phyloP scores from a whole-genome alignment of 441 rosid species.

The Aquilaria agallochum region DNA sequence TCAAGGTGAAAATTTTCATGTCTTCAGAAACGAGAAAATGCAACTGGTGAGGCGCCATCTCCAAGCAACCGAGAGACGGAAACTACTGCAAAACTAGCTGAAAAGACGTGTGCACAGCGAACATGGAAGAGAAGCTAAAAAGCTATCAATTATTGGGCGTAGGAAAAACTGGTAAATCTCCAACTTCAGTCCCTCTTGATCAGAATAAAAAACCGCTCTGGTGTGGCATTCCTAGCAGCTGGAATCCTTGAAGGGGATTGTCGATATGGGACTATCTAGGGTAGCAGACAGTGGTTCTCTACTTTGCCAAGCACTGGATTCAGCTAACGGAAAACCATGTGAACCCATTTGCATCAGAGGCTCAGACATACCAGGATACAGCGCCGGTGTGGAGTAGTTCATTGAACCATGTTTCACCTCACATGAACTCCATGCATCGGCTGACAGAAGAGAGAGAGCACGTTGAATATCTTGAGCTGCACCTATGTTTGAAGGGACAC shows the following conservation, averaged over 20 bases:
- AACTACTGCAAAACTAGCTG: too few relatives aligned
- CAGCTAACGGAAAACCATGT: slow-evolving; percentile 28
- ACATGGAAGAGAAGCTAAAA: too few relatives aligned
- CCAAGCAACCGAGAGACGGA: too few relatives aligned
- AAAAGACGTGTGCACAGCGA: too few relatives aligned
- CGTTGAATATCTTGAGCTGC: slow-evolving; percentile 60
- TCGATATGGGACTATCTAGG: slow-evolving; percentile 23
- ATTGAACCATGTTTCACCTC: slow-evolving; percentile 44
- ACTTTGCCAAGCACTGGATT: slow-evolving; percentile 47
- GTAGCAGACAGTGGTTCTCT: slow-evolving; percentile 32
- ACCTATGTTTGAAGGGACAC: slow-evolving; percentile 49
- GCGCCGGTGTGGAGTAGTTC: slow-evolving; percentile 30
- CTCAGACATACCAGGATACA: slow-evolving; percentile 26
- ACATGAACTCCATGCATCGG: slow-evolving; percentile 48
- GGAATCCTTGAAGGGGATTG: slow-evolving; percentile 44
- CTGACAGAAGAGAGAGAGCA: slow-evolving; percentile 99
- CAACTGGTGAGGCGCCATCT: too few relatives aligned
- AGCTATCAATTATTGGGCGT: too few relatives aligned
- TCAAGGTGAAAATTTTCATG: too few relatives aligned
- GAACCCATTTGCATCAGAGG: slow-evolving; percentile 26
- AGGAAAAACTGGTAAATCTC: too few relatives aligned
- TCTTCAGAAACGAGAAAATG: too few relatives aligned
- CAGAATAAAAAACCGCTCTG: slow-evolving; percentile 14
- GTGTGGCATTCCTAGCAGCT: slow-evolving; percentile 32
- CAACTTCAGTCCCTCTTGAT: too few relatives aligned